These are phyloP conservation scores for Blastobotrys buckinghamii DNA, from an alignment of 1,139 yeast species.

Conservation along the genomic window DNA sequence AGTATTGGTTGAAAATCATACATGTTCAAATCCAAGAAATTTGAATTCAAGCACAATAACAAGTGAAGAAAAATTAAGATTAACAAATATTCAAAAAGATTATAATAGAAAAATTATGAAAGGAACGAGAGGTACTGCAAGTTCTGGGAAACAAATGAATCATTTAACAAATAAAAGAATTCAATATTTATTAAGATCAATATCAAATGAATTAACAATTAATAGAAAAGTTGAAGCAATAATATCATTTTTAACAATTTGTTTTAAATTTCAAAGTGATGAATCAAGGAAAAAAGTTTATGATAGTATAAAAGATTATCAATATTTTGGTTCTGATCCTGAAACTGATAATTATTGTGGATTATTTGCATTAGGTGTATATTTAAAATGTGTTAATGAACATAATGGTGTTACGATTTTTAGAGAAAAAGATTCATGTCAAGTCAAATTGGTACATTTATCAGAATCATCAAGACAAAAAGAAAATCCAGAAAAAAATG, in stretches of 20 bases:
- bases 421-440: slow-evolving; percentile 2
- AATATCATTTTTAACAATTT: neutral
- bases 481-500: neutral
- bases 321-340: slow-evolving; percentile 1
- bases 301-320: neutral
- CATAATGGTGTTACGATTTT: slow-evolving; percentile 4
- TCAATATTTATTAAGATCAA: slow-evolving; percentile 1
- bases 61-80: neutral
- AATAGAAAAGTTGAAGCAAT: neutral
- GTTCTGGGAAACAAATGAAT: neutral
- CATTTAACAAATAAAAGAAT: neutral
- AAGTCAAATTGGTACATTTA: neutral
- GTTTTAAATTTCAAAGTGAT: neutral
- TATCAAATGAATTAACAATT: slow-evolving; percentile 1
- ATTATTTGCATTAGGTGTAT: neutral
- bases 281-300: neutral
- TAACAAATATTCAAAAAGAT: neutral
- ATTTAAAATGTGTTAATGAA: slow-evolving; percentile 1
- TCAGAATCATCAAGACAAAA: neutral
- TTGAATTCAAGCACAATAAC: neutral
- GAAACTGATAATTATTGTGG: slow-evolving; percentile 1
- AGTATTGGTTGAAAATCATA: neutral
- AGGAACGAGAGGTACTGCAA: neutral
- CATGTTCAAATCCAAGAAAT: neutral
- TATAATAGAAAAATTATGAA: neutral